These are phyloP conservation scores for Colletotrichum cordylinicola DNA, from an alignment of 2,329 filamentous ascomycete genomes.

Conservation along the genomic window DNA sequence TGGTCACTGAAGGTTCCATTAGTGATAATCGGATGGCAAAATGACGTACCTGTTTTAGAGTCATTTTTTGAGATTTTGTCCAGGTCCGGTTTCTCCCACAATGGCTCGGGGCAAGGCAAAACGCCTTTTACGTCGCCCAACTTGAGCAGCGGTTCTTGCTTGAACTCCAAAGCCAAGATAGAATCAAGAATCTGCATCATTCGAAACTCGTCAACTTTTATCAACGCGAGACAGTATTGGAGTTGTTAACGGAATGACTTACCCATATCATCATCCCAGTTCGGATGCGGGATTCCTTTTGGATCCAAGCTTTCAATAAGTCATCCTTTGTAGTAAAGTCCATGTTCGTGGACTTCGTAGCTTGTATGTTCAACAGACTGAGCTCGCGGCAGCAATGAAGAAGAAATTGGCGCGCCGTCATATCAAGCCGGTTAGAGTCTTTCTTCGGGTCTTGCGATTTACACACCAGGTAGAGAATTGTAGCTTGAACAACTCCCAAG, in stretches of 20 bases:
- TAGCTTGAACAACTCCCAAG: not conserved
- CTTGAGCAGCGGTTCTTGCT: not conserved
- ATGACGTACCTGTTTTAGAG: not conserved
- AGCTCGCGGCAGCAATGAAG: not conserved
- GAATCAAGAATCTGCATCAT: constrained; percentile 14
- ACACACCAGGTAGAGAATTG: not conserved
- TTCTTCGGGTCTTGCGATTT: not conserved
- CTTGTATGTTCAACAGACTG: not conserved
- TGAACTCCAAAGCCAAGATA: constrained; percentile 8
- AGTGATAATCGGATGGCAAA: not conserved
- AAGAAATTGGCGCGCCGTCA: not conserved
- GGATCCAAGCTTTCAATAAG: not conserved
- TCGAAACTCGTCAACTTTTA: not conserved
- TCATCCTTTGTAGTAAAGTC: not conserved
- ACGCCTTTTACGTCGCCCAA: constrained; percentile 11
- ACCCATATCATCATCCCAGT: not conserved
- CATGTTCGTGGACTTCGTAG: not conserved
- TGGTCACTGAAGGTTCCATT: not conserved
- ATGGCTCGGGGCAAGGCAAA: constrained; percentile 9
- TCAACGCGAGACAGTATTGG: not conserved
- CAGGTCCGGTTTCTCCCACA: constrained; percentile 9
- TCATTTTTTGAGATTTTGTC: not conserved
- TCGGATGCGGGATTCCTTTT: not conserved
- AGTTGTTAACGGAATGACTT: not conserved
- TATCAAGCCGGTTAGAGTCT: not conserved